Evolutionary conservation across 306 rosid species (phyloP).

Genomic region (Urtica urens): DNA sequence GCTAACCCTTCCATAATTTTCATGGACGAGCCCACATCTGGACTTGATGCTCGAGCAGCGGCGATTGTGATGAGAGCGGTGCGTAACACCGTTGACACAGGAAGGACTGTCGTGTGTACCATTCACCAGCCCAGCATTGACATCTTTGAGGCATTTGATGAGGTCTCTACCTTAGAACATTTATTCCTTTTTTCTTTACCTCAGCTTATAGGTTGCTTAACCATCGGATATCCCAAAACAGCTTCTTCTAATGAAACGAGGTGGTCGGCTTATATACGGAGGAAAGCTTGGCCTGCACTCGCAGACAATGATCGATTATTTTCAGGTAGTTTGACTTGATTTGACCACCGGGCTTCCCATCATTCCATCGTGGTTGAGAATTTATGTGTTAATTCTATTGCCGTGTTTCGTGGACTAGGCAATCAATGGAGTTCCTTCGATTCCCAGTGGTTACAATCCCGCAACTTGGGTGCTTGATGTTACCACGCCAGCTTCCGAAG

Average conservation of each 20-base stretch:
- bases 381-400: too few species aligned
- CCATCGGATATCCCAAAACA: conserved; percentile 26
- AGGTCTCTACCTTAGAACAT: too few species aligned
- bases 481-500: conserved; percentile 62
- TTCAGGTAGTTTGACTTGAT: conserved; percentile 41
- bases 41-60: conserved; percentile 92
- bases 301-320: conserved; percentile 58
- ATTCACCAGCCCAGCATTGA: conserved; percentile 90
- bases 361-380: not conserved
- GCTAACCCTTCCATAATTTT: conserved; percentile 92
- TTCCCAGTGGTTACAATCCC: conserved; percentile 64
- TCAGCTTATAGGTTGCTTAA: too few species aligned
- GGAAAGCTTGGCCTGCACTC: conserved; percentile 74
- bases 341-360: not conserved
- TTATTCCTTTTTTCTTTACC: too few species aligned
- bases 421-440: conserved; percentile 40
- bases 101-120: conserved; percentile 89
- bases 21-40: conserved; percentile 95
- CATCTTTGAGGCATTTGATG: conserved; percentile 90
- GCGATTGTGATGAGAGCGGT: conserved; percentile 89
- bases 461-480: conserved; percentile 97
- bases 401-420: conserved; percentile 16
- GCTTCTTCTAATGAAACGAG: conserved; percentile 93
- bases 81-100: conserved; percentile 86
- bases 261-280: conserved; percentile 72